These are phyloP conservation scores for Rhizopogon rudus DNA, from an alignment of 768 basidiomycete genomes.

Conservation along the genomic window DNA sequence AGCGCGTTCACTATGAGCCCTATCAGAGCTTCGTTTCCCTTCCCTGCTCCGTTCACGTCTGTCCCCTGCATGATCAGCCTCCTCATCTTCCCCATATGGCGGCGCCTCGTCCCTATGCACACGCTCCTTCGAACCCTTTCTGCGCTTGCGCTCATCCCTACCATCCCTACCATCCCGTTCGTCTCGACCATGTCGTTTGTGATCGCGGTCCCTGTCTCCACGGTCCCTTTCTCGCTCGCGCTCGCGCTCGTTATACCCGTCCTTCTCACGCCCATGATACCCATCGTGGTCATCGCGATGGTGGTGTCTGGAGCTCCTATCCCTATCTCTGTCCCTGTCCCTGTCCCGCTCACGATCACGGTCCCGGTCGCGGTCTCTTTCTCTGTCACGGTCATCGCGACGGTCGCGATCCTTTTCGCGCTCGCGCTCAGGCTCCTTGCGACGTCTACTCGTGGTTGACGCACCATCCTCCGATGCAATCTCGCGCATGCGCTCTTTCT, in stretches of 20 bases:
- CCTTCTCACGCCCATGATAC: slow-evolving; percentile 15
- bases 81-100: slow-evolving; percentile 34
- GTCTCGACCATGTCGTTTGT: slow-evolving; percentile 46
- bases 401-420: slow-evolving; percentile 45
- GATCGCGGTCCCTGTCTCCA: slow-evolving; percentile 34
- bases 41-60: slow-evolving; percentile 47
- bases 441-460: slow-evolving; percentile 73
- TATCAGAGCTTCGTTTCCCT: slow-evolving; percentile 36
- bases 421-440: slow-evolving; percentile 65
- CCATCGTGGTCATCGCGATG: slow-evolving; percentile 14
- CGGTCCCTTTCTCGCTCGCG: slow-evolving; percentile 37
- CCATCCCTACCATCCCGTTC: slow-evolving; percentile 53
- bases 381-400: slow-evolving; percentile 24
- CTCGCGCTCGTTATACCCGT: slow-evolving; percentile 30
- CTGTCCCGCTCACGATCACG: slow-evolving; percentile 23
- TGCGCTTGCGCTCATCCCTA: slow-evolving; percentile 39
- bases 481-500: slow-evolving; percentile 85
- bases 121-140: slow-evolving; percentile 35
- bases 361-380: slow-evolving; percentile 23
- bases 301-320: slow-evolving; percentile 24
- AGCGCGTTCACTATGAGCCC: slow-evolving; percentile 47
- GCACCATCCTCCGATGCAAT: slow-evolving; percentile 76
- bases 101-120: slow-evolving; percentile 43
- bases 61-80: slow-evolving; percentile 26
- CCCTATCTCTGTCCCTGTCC: slow-evolving; percentile 14